A percentile compares a stretch with the other conserved stretches of the same genome.
Evolutionary conservation across 495 filamentous ascomycete genomes (phyloP).

Genomic region (Neurospora africana): DNA sequence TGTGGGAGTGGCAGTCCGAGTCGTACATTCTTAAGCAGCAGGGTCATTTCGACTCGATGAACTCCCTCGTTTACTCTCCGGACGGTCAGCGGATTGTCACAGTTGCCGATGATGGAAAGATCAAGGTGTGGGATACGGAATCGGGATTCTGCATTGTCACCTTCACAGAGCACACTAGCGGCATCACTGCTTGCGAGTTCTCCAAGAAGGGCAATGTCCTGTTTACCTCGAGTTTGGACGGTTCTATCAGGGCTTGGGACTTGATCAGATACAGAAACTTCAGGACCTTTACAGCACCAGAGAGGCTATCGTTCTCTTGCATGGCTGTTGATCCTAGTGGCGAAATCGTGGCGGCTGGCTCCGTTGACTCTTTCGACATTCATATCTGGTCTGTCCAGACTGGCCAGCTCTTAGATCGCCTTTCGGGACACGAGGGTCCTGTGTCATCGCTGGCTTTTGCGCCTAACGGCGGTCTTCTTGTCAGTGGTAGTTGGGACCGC

Average conservation of each 20-base stretch:
- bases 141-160: constrained; percentile 97
- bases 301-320: constrained; percentile 81
- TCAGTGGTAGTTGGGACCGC: constrained; percentile 90
- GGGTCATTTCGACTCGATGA: constrained; percentile 95
- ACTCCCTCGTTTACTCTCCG: constrained; percentile 82
- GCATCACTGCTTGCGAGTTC: constrained; percentile 92
- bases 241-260: constrained; percentile 92
- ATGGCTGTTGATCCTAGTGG: constrained; percentile 94
- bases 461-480: constrained; percentile 68
- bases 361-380: constrained; percentile 90
- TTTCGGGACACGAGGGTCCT: constrained; percentile 89
- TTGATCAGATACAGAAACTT: constrained; percentile 94
- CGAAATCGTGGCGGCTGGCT: constrained; percentile 90
- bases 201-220: constrained; percentile 88
- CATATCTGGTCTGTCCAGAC: constrained; percentile 98
- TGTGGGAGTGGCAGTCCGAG: constrained; percentile 99
- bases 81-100: constrained; percentile 90
- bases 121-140: constrained; percentile 95
- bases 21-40: constrained; percentile 99
- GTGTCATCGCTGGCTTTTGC: constrained; percentile 80
- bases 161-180: constrained; percentile 92
- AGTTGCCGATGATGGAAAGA: constrained; percentile 88
- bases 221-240: constrained; percentile 89
- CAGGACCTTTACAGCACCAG: constrained; percentile 88
- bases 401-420: constrained; percentile 81